Evolutionary conservation across 208 protist species (phyloP), one percentile per base, ranked within the genome.

Genomic region (Lotmaria passim): DNA sequence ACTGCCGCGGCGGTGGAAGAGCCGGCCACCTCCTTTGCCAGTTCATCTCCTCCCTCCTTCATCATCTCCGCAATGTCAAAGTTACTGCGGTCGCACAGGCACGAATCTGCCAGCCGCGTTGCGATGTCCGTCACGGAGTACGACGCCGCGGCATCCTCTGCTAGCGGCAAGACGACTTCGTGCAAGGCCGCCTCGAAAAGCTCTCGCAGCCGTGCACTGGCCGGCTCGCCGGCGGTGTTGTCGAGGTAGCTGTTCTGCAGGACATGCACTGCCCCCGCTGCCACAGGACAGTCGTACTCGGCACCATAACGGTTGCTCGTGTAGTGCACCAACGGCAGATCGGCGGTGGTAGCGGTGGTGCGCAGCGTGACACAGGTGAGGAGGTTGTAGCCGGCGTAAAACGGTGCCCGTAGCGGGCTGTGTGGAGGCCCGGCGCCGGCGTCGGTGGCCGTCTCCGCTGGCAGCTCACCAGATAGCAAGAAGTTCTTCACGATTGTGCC

Each of bases 371-470:
- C 57, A 43, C 68, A 84, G 24, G 76, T 83, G 51, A 88, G 63
- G 4, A 91, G 59, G 62, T 88, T 89, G 65, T 83, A 91, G 24
- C 86, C 82, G 10, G 69, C 80, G 67, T 84, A 90, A 59, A 79
- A 90, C 3, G 85, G 79, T 7, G 81, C 48, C 1, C 24, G 39
- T n/a, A 83, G 67, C 15, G 72, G 66, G 7, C 38, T 48, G 8
- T 26, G 59, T 15, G 15, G 66, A 23, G 47, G 64, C 43, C 5
- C 31, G 7, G 21, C 39, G 19, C 5, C 8, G 21, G 11, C 2
- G 31, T 51, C 34, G 26, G 7, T 12, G 17, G 17, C 38, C 24
- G 59, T 30, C 19, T 50, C 57, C 48, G 44, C 59, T 10, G 81
- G 79, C 15, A 81, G 52, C 4, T 8, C 26, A 14, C 81, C 81